phyloP scores from a whole-genome alignment of 169 alveolate species.

The Plasmodium malariae region DNA sequence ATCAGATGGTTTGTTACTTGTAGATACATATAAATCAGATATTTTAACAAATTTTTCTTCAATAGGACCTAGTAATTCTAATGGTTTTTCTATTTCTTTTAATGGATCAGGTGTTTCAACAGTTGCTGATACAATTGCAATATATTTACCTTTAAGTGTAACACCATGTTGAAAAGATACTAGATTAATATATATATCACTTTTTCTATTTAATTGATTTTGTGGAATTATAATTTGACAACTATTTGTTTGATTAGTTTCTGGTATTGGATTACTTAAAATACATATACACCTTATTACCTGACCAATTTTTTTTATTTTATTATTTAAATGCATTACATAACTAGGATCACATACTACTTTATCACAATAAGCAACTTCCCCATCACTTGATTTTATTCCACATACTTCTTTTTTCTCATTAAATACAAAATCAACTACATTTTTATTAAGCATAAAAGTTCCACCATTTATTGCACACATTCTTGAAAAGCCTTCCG shows the following conservation, averaged over 20 bases:
- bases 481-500: slow-evolving; percentile 97
- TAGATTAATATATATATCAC: slow-evolving; percentile 95
- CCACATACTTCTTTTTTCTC: slow-evolving; percentile 94
- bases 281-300: slow-evolving; percentile 95
- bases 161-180: slow-evolving; percentile 95
- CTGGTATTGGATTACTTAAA: slow-evolving; percentile 96
- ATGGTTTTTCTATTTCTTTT: slow-evolving; percentile 94
- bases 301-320: slow-evolving; percentile 83
- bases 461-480: slow-evolving; percentile 98
- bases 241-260: slow-evolving; percentile 94
- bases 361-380: slow-evolving; percentile 93
- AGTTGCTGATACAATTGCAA: slow-evolving; percentile 96
- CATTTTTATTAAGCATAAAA: slow-evolving; percentile 95
- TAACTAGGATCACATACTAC: slow-evolving; percentile 97
- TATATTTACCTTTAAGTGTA: slow-evolving; percentile 94
- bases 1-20: slow-evolving; percentile 90
- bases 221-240: slow-evolving; percentile 97
- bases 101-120: slow-evolving; percentile 97
- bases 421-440: slow-evolving; percentile 92
- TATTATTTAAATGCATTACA: slow-evolving; percentile 82
- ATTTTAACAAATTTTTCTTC: slow-evolving; percentile 93
- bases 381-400: slow-evolving; percentile 92
- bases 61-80: slow-evolving; percentile 94
- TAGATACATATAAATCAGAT: slow-evolving; percentile 93
- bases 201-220: slow-evolving; percentile 93